phyloP scores from a whole-genome alignment of 306 rosid species.

The Geum urbanum region DNA sequence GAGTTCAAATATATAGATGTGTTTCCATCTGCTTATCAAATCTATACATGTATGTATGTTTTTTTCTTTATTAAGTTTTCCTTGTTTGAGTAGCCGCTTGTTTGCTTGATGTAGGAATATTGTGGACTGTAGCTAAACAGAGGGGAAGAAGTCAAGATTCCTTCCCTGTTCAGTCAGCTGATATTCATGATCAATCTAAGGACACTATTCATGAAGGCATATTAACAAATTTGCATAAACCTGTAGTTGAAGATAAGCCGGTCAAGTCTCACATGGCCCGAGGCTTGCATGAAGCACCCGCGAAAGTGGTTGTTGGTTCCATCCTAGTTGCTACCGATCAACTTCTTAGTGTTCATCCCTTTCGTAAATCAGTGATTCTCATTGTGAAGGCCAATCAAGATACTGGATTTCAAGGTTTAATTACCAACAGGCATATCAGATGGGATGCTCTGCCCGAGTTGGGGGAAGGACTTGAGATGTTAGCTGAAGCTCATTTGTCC shows the following conservation, averaged over 20 bases:
- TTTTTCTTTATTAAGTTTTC: not conserved
- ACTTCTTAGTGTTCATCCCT: constrained; percentile 54
- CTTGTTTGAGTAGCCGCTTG: constrained; percentile 3
- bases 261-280: constrained; percentile 33
- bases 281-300: constrained; percentile 31
- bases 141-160: constrained; percentile 25
- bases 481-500: constrained; percentile 60
- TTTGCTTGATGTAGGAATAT: constrained; percentile 45
- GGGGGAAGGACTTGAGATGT: constrained; percentile 40
- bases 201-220: constrained; percentile 38
- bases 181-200: constrained; percentile 28
- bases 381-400: constrained; percentile 61
- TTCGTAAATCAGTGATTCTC: constrained; percentile 67
- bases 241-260: constrained; percentile 30
- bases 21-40: not conserved
- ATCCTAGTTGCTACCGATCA: constrained; percentile 63
- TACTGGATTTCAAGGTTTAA: constrained; percentile 75
- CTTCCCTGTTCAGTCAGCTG: constrained; percentile 29
- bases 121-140: constrained; percentile 40
- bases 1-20: no score
- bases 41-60: not conserved
- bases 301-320: constrained; percentile 50
- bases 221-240: constrained; percentile 33
- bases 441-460: constrained; percentile 60
- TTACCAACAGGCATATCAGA: constrained; percentile 61